A percentile compares a stretch with the other conserved stretches of the same genome.
Evolutionary conservation across 352 stramenopile genomes (phyloP).

Genomic region (Globisporangium middletonii): DNA sequence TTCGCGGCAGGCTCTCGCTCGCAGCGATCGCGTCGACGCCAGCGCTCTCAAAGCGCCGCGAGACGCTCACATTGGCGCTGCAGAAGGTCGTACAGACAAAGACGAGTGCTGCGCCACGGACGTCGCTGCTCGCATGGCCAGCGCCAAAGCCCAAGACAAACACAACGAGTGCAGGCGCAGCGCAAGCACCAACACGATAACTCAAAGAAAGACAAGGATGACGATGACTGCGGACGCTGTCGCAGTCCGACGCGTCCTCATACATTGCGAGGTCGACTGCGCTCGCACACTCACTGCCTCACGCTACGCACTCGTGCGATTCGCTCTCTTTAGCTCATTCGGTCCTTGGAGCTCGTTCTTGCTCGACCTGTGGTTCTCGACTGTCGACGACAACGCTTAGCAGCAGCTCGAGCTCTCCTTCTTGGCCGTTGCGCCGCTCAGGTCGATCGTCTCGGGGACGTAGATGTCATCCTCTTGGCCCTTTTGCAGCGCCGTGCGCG

Average conservation of each 20-base stretch:
- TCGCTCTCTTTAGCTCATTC: neutral
- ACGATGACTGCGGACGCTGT: too few species aligned
- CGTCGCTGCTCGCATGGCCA: neutral
- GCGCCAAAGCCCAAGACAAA: neutral
- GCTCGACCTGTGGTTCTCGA: too few species aligned
- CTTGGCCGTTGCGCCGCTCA: constrained; percentile 68
- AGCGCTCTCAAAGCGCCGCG: neutral
- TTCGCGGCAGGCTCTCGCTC: neutral
- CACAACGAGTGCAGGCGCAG: neutral
- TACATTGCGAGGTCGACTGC: neutral
- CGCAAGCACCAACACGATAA: neutral
- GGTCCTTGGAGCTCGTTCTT: too few species aligned
- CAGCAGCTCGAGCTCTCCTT: constrained; percentile 68
- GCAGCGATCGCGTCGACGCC: neutral
- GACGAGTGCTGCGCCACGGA: neutral
- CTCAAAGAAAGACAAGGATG: neutral
- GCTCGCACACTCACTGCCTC: neutral
- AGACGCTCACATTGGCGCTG: neutral
- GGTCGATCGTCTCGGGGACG: constrained; percentile 81
- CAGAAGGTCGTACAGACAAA: neutral
- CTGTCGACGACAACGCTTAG: constrained; percentile 20
- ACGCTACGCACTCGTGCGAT: neutral
- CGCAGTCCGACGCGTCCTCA: neutral
- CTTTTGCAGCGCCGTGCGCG: constrained; percentile 85
- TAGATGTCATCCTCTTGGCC: constrained; percentile 86